Percentiles rank a stretch among this genome's conserved stretches.
Conservation (phyloP, 225 moss, liverwort and hornwort genomes). For the Bryum argenteum region DNA sequence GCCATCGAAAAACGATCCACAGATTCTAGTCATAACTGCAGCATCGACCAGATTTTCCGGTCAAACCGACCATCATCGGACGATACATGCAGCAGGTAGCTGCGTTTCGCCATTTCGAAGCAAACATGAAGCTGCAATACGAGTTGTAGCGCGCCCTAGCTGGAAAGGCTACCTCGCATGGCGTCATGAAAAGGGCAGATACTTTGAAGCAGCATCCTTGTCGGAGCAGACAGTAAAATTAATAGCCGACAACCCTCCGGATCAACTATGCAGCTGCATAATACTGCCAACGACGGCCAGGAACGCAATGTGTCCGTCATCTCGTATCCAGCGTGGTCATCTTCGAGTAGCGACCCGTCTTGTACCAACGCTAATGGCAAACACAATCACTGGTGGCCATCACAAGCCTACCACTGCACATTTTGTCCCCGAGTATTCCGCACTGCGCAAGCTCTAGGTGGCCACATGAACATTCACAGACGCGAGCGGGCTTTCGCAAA, state of each 20-base stretch:
- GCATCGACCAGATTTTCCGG: conserved; percentile 8
- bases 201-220: background rate
- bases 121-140: conserved; percentile 10
- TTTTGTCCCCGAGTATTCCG: conserved; percentile 49
- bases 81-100: background rate
- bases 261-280: conserved; percentile 37
- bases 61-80: background rate
- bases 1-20: background rate
- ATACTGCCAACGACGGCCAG: conserved; percentile 21
- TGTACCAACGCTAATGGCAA: background rate
- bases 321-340: conserved; percentile 22
- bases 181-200: background rate
- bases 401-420: conserved; percentile 39
- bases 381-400: conserved; percentile 29
- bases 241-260: conserved; percentile 14
- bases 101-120: background rate
- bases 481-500: conserved; percentile 39
- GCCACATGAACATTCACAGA: conserved; percentile 61
- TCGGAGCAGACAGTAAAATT: conserved; percentile 8
- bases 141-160: conserved; percentile 7
- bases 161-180: background rate
- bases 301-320: conserved; percentile 8
- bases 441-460: conserved; percentile 54
- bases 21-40: conserved; percentile 20
- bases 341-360: conserved; percentile 21